phyloP scores from a whole-genome alignment of 495 filamentous ascomycete genomes.

The Parathielavia hyrcaniae region DNA sequence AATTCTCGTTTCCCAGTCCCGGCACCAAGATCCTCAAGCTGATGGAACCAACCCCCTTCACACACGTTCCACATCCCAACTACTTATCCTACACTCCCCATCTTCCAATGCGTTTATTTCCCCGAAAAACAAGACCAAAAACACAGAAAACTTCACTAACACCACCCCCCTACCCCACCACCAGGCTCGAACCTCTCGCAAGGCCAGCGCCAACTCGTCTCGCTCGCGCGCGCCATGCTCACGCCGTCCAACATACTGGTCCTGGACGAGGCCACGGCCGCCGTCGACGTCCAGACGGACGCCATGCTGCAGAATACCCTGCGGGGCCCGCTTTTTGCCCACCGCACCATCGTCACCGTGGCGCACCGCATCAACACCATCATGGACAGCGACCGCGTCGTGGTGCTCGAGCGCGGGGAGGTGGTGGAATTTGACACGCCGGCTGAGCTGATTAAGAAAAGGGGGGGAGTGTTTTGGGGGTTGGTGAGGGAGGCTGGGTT shows the following conservation, averaged over 20 bases:
- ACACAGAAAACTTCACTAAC: not conserved
- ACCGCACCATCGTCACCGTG: conserved; percentile 96
- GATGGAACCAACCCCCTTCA: not conserved
- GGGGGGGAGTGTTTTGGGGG: conserved; percentile 41
- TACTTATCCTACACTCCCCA: not conserved
- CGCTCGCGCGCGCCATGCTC: conserved; percentile 84
- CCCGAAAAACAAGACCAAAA: conserved; percentile 18
- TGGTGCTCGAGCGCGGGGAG: conserved; percentile 66
- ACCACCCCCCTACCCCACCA: not conserved
- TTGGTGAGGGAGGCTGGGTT: conserved; percentile 46
- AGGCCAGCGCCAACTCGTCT: conserved; percentile 87
- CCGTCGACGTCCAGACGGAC: conserved; percentile 93
- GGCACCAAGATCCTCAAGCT: not conserved
- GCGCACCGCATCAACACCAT: conserved; percentile 97
- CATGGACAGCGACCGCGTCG: conserved; percentile 82
- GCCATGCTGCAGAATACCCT: conserved; percentile 68
- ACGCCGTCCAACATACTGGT: conserved; percentile 96
- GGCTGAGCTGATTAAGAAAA: conserved; percentile 37
- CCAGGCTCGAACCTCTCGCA: conserved; percentile 71
- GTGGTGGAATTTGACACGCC: conserved; percentile 47
- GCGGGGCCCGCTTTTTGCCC: conserved; percentile 61
- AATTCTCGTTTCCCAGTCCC: not conserved
- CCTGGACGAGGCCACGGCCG: conserved; percentile 93
- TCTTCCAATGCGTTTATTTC: not conserved
- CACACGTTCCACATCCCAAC: not conserved